Percentiles rank a stretch among this genome's conserved stretches.
These are phyloP conservation scores for Lizonia empirigonia DNA, from an alignment of 2,329 filamentous ascomycete genomes.

Conservation along the genomic window DNA sequence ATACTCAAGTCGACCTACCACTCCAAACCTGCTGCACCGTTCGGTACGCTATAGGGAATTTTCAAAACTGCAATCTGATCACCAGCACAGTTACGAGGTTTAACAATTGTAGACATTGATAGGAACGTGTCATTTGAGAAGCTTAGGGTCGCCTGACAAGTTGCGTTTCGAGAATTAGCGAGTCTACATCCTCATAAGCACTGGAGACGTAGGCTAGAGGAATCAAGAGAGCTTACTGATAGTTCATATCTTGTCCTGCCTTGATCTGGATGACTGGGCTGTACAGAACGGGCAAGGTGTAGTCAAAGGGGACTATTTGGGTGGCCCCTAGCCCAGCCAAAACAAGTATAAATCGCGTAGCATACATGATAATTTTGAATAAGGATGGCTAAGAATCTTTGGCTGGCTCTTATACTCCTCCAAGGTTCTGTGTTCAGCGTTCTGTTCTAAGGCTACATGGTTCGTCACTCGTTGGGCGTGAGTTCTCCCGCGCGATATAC, in stretches of 20 bases:
- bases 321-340: not conserved
- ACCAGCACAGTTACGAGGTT: not conserved
- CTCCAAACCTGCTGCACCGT: not conserved
- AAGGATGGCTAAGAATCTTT: not conserved
- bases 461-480: not conserved
- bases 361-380: not conserved
- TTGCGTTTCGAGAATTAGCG: not conserved
- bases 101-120: not conserved
- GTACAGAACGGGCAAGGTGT: not conserved
- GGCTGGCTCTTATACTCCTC: not conserved
- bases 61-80: not conserved
- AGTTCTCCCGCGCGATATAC: not conserved
- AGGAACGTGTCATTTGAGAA: not conserved
- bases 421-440: not conserved
- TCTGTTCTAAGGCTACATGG: not conserved
- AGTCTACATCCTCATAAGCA: not conserved
- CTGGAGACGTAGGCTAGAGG: not conserved
- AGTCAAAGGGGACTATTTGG: not conserved
- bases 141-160: not conserved
- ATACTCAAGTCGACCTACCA: not conserved
- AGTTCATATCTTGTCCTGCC: not conserved
- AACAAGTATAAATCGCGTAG: not conserved
- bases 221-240: not conserved
- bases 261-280: not conserved
- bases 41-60: not conserved